Percentiles rank a stretch among this genome's conserved stretches.
phyloP scores from a whole-genome alignment of 108 stramenopile genomes.

The Skeletonema costatum region DNA sequence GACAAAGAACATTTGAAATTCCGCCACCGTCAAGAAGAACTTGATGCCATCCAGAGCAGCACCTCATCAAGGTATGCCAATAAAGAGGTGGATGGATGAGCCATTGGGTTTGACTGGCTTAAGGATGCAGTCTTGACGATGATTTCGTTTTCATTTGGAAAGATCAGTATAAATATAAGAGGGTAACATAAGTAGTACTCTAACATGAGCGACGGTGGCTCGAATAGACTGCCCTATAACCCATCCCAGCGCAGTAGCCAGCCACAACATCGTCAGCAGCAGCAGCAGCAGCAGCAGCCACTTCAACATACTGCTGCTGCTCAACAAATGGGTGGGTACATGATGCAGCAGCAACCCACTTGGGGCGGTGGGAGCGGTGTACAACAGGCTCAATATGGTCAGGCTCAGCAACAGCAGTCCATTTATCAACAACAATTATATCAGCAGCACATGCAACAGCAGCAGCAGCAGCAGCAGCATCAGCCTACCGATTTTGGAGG shows the following conservation, averaged over 20 bases:
- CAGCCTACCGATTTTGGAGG: neutral
- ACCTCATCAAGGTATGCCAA: too few species aligned
- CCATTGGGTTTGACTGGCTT: too few species aligned
- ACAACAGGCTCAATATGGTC: slow-evolving; percentile 44
- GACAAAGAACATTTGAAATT: too few species aligned
- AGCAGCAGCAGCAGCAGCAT: slow-evolving; percentile 32
- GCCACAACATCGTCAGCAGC: slow-evolving; percentile 14
- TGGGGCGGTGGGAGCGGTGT: neutral
- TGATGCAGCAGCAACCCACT: slow-evolving; percentile 12
- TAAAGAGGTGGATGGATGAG: too few species aligned
- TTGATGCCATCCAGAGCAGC: too few species aligned
- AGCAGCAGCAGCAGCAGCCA: slow-evolving; percentile 1
- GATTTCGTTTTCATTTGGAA: too few species aligned
- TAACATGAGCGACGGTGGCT: too few species aligned
- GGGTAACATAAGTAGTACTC: too few species aligned
- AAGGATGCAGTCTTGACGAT: too few species aligned
- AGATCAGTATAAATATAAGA: too few species aligned
- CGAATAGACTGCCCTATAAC: too few species aligned
- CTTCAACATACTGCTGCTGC: slow-evolving; percentile 6
- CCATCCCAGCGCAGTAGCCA: neutral
- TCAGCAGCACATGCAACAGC: slow-evolving; percentile 30
- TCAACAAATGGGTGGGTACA: slow-evolving; percentile 32
- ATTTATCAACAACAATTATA: slow-evolving; percentile 42
- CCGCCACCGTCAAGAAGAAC: too few species aligned
- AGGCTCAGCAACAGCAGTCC: slow-evolving; percentile 32